Evolutionary conservation across 2,329 filamentous ascomycete species (phyloP), one percentile per base, ranked within the genome.

Genomic region (Boeremia lycopersici): DNA sequence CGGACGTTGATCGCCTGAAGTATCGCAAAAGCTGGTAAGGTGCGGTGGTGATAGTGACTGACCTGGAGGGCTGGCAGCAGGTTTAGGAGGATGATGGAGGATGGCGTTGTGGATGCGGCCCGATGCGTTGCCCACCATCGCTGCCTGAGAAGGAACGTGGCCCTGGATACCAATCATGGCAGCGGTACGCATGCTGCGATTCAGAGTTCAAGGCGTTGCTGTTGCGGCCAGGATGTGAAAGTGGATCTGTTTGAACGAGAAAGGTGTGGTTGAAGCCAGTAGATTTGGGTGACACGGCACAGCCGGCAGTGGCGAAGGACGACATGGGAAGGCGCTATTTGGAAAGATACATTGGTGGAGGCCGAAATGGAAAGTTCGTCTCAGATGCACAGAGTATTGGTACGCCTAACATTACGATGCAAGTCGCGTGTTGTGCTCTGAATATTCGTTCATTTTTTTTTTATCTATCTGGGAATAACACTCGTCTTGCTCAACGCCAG

Each of bases 401-500:
- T 25, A 38, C 34, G 8, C 40, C 17, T 36, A 9, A 36, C 19
- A 23, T 2, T 10, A 9, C 19, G 15, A 17, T 11, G 19, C 34
- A 19, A 34, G 6, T 39, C 15, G 28, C 28, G 33, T 43, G 26
- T 40, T 39, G 25, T 29, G 19, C 11, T 41, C 10, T 31, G 31
- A n/a, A 19, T 35, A 9, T 36, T 45, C 30, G 5, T 40, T 48
- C 39, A 46, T 42, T 55, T 31, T 23, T 23, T 23, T 23, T 23
- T 23, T 6, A 11, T 41, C 35, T 45, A 49, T 55, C 34, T 49
- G 41, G 13, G n/a, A 41, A 33, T 25, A 33, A 47, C 53, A 62
- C 65, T 59, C 63, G 60, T 61, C 67, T 62, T 50, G 68, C 70
- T 71, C 67, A 44, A 70, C 64, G 62, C 64, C 57, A 30, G 39